phyloP scores from a whole-genome alignment of 73 alveolate species.

The Blepharisma japonicum region DNA sequence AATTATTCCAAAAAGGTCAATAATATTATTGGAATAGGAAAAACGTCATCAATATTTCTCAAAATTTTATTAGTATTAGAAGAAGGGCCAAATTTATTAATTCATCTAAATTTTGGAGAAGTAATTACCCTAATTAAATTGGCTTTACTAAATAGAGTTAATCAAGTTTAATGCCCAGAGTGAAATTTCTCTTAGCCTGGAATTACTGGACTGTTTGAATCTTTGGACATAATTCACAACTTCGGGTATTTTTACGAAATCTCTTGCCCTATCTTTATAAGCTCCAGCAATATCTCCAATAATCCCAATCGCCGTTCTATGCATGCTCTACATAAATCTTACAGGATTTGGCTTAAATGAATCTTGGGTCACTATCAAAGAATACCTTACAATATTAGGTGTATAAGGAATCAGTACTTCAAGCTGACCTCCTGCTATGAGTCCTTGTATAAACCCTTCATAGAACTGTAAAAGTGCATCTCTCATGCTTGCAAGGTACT shows the following conservation, averaged over 20 bases:
- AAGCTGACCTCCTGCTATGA: background rate
- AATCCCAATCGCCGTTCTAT: constrained; percentile 11
- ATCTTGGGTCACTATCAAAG: constrained; percentile 12
- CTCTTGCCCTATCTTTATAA: background rate
- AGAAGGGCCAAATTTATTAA: too few relatives aligned
- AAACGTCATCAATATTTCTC: too few relatives aligned
- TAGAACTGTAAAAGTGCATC: constrained; percentile 20
- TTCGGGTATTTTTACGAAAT: background rate
- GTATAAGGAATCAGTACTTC: background rate
- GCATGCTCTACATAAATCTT: background rate
- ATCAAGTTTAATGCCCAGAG: background rate
- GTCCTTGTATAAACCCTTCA: constrained; percentile 9
- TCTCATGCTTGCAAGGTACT: background rate
- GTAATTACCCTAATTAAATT: too few relatives aligned
- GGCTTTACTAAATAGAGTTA: background rate
- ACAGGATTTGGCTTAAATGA: background rate
- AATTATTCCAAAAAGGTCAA: too few relatives aligned
- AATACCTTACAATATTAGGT: background rate
- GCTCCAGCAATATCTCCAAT: background rate
- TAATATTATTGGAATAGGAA: too few relatives aligned
- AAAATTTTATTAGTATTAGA: too few relatives aligned
- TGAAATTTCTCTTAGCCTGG: background rate
- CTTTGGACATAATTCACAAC: constrained; percentile 15
- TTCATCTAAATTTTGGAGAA: too few relatives aligned
- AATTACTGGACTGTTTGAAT: background rate